These are phyloP conservation scores for Fusarium liriodendri DNA, from an alignment of 2,329 filamentous ascomycete genomes.

Conservation along the genomic window DNA sequence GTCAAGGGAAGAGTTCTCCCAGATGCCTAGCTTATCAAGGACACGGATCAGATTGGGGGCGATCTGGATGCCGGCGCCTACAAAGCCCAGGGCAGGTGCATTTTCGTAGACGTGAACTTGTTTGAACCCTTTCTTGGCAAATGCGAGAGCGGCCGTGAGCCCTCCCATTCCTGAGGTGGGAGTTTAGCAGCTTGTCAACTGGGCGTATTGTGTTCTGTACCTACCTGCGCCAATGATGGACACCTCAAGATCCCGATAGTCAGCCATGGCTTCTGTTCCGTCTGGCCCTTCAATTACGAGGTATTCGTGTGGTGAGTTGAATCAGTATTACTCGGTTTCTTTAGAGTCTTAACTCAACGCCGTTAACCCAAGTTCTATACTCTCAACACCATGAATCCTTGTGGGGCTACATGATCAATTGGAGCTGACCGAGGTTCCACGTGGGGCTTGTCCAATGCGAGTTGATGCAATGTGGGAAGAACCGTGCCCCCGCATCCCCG, in stretches of 20 bases:
- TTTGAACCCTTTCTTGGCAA: slow-evolving; percentile 28
- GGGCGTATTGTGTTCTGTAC: rapidly evolving
- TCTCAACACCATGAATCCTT: neutral
- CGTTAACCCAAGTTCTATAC: neutral
- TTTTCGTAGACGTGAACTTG: slow-evolving; percentile 24
- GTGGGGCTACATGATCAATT: neutral
- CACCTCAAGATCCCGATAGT: neutral
- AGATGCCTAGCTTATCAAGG: slow-evolving; percentile 16
- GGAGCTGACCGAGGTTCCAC: neutral
- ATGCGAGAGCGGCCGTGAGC: slow-evolving; percentile 16
- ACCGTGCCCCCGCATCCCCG: neutral
- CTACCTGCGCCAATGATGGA: slow-evolving; percentile 23
- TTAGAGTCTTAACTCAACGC: neutral
- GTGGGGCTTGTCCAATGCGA: neutral
- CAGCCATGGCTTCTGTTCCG: neutral
- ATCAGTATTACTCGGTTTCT: neutral
- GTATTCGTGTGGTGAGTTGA: too few species aligned
- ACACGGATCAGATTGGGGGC: slow-evolving; percentile 28
- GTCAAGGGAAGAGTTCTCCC: slow-evolving; percentile 8
- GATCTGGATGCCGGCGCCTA: slow-evolving; percentile 29
- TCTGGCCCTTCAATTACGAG: neutral
- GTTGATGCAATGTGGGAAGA: neutral
- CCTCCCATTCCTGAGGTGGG: slow-evolving; percentile 23
- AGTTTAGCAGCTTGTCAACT: neutral
- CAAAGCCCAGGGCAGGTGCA: slow-evolving; percentile 23